Base-by-base conservation (phyloP, 352 stramenopile species). In the Phytophthora palmivora region DNA sequence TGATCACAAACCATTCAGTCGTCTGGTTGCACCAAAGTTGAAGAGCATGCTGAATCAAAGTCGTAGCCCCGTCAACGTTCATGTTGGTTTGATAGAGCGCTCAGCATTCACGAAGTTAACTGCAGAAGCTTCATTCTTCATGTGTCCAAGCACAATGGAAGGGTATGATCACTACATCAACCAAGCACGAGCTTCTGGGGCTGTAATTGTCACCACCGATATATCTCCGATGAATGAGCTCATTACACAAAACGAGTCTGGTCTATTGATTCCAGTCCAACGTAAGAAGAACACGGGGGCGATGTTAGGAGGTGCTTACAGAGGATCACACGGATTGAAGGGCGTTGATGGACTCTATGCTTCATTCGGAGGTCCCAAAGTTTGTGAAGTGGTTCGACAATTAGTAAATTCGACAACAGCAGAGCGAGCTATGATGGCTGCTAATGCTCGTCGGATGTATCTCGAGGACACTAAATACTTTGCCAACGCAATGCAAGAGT, bases 131-230 rank as follows among this genome's bases (percentile, higher is more conserved):
- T 37, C 76, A 12, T 84, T 79, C 43, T 76, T 92, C 44, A 64
- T 90, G 53, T 88, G 74, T 56, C 65, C 83, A 32, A 92, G 83
- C 38, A 22, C 36, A 0, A 75, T 68, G 30, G 82, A 92, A 74
- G 81, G 78, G 2, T 91, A 85, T 45, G 79, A 78, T 12, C 81
- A 90, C 63, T 84, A 84, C 53, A 84, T 91, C 51, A 91, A 91
- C 55, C 81, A 91, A 36, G 81, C 75, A 1, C 72, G 78, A 3
- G 79, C 81, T 3, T 37, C 74, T 21, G 75, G 81, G 1, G 77
- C 55, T 15, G 56, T 88, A 8, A 57, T 88, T 9, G 34, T 91
- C 32, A 79, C 81, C 0, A 82, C 81, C 0, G 67, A 88, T 36
- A 46, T 75, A 11, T 67, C 74, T 15, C 81, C 81, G 6, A 91